Base-by-base conservation (phyloP, 202 grass and related monocot species). In the Setaria italica region DNA sequence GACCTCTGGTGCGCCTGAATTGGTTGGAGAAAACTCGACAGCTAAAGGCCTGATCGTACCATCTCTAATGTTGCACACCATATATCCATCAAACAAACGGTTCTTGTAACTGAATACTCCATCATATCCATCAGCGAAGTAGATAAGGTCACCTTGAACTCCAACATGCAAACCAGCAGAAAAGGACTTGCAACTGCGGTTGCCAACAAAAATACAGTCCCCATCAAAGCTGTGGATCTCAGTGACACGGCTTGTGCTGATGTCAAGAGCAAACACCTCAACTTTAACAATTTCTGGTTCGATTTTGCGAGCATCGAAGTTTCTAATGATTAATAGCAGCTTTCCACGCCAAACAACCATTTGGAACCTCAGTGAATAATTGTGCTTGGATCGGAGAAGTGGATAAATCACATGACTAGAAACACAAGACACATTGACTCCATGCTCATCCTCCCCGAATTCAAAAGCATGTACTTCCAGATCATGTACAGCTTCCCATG, bases 61-160 rank as follows among this genome's bases (percentile, higher is more conserved):
- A 69, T 80, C 34, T 42, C 7, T 68, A 64, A 80, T 80, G 48
- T 13, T 80, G 47, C 55, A 80, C 32, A 80, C 78, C 68, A 49
- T 3, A 29, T 55, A 80, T 17, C 1, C 4, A 42, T 56, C 78
- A 43, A 29, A 46, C 9, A 10, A 13, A 67, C 62, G 32, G 0
- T 43, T 15, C 6, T 1, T 5, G 45, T 8, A 10, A 1, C 0
- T 8, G 9, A 46, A 46, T 46, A 46, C 9, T 2, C 45, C 7
- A 16, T 69, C 5, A 68, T 56, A 50, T 4, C 48, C 48, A 69
- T 32, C 32, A 29, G 16, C 79, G 16, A 81, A 81, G 49, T 81
- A 81, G 49, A 81, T 57, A 57, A 55, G 50, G 7, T 70, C 79
- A 30, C 51, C 49, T 17, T 70, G 13, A 51, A 51, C 13, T 51